These are phyloP conservation scores for Diacronema lutheri DNA, from an alignment of 78 protist species.

Conservation along the genomic window DNA sequence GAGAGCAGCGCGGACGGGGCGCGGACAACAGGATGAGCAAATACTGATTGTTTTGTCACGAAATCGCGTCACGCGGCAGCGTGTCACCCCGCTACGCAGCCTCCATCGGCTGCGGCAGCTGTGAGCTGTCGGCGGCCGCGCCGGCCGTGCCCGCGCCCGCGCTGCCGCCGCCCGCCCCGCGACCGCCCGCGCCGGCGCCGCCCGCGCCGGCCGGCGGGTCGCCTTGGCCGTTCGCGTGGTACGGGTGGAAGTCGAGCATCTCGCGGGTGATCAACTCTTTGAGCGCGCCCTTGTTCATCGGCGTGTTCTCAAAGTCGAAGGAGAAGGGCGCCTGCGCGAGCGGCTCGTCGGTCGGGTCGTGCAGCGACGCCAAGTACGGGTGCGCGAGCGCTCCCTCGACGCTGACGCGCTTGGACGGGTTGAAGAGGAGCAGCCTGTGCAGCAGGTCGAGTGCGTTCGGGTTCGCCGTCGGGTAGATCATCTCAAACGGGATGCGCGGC, in stretches of 20 bases:
- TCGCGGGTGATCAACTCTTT: background rate
- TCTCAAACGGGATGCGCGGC: background rate
- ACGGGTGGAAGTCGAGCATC: background rate
- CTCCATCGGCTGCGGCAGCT: no score
- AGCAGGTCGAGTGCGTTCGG: conserved; percentile 39
- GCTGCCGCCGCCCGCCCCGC: no score
- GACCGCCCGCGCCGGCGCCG: no score
- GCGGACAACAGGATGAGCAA: no score
- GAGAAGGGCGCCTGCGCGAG: background rate
- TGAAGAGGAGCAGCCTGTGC: conserved; percentile 26
- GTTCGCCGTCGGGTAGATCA: conserved; percentile 25
- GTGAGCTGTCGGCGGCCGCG: no score
- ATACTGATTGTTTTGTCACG: no score
- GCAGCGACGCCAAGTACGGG: conserved; percentile 73
- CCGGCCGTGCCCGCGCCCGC: no score
- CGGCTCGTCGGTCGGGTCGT: conserved; percentile 53
- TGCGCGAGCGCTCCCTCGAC: conserved; percentile 71
- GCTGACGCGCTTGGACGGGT: conserved; percentile 37
- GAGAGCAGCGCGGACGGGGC: no score
- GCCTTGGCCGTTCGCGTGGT: no score
- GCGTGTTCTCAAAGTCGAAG: background rate
- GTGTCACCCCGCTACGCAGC: no score
- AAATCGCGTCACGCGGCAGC: no score
- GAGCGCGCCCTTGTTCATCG: background rate
- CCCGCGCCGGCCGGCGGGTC: no score